These are phyloP conservation scores for Cardamine occulta DNA, from an alignment of 345 rosid species.

Conservation along the genomic window DNA sequence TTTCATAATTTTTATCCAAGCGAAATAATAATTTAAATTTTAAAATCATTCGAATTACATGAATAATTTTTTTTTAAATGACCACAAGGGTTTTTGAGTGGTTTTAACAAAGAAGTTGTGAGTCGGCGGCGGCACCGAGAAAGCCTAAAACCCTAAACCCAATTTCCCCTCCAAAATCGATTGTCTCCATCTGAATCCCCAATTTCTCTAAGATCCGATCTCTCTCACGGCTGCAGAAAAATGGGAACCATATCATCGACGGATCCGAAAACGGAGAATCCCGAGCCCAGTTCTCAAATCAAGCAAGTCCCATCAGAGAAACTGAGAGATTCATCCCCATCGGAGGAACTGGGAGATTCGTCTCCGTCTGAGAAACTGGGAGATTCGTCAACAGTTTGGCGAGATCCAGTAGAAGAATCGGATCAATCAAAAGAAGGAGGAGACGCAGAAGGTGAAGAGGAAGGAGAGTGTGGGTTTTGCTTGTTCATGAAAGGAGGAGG, in stretches of 20 bases:
- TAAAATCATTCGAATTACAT: neutral
- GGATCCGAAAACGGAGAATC: slow-evolving; percentile 33
- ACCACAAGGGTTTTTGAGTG: slow-evolving; percentile 27
- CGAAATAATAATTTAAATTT: neutral
- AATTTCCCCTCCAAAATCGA: neutral
- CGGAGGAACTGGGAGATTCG: neutral
- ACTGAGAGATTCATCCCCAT: neutral
- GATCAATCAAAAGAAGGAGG: slow-evolving; percentile 38
- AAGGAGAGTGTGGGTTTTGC: slow-evolving; percentile 86
- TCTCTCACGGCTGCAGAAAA: neutral
- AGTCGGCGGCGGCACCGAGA: slow-evolving; percentile 31
- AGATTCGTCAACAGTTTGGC: slow-evolving; percentile 33
- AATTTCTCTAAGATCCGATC: slow-evolving; percentile 18
- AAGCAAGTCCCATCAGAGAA: slow-evolving; percentile 23
- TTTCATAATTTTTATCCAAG: neutral
- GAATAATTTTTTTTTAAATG: neutral
- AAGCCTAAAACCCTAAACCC: neutral
- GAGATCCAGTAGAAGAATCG: slow-evolving; percentile 39
- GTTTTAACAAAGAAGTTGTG: slow-evolving; percentile 24
- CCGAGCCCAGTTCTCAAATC: slow-evolving; percentile 31
- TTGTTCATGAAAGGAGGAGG: slow-evolving; percentile 94
- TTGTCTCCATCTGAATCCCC: slow-evolving; percentile 10
- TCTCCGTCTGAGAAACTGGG: slow-evolving; percentile 15
- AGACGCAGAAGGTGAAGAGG: slow-evolving; percentile 56
- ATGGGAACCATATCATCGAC: slow-evolving; percentile 39